phyloP scores from a whole-genome alignment of 2,329 filamentous ascomycete genomes.

The Diaporthe sp. region DNA sequence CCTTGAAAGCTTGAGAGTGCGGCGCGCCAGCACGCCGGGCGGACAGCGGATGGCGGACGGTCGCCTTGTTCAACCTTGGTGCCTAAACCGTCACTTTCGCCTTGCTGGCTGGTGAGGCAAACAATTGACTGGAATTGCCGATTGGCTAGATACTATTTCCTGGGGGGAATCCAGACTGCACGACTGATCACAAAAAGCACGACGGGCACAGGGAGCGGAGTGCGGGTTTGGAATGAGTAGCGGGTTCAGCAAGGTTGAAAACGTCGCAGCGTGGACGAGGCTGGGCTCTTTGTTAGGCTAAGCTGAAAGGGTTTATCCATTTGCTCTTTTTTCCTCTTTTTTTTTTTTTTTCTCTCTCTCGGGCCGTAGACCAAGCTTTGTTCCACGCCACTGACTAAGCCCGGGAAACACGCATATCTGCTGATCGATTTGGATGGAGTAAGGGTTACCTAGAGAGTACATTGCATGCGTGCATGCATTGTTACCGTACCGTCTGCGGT shows the following conservation, averaged over 20 bases:
- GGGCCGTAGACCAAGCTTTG: not conserved
- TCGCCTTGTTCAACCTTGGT: conserved; percentile 19
- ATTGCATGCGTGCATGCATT: not conserved
- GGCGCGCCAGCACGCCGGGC: not conserved
- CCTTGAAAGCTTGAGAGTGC: conserved; percentile 11
- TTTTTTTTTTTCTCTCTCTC: not conserved
- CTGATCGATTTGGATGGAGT: not conserved
- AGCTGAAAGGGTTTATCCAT: not conserved
- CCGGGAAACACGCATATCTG: not conserved
- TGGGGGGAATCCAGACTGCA: not conserved
- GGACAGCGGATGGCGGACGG: not conserved
- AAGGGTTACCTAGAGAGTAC: no score
- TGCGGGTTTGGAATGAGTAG: not conserved
- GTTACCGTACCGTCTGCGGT: not conserved
- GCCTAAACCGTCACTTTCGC: conserved; percentile 11
- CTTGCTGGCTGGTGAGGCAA: not conserved
- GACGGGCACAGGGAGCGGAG: not conserved
- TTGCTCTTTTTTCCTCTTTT: not conserved
- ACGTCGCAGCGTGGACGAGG: not conserved
- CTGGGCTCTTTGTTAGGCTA: conserved; percentile 10
- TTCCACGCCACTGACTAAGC: conserved; percentile 18
- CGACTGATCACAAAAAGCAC: not conserved
- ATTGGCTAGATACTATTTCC: not conserved
- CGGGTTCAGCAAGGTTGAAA: not conserved
- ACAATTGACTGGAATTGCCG: not conserved